phyloP scores from a whole-genome alignment of 305 asterid genomes.

The Fraxinus ornus region DNA sequence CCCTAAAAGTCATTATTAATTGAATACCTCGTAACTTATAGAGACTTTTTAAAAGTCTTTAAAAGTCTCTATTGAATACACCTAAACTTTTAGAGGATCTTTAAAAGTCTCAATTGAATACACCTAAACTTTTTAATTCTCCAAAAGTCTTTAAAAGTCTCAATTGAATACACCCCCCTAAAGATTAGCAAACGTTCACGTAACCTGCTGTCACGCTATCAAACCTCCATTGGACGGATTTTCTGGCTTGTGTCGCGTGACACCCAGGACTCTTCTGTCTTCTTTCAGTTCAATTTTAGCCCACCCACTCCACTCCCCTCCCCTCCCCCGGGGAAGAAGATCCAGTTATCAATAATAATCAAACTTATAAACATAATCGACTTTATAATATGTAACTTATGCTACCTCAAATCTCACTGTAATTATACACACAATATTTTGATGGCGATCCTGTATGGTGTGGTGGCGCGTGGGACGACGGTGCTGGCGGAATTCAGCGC shows the following conservation, averaged over 20 bases:
- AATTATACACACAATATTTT: not conserved
- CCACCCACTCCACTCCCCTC: not conserved
- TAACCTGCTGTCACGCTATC: not conserved
- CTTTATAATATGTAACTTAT: not conserved
- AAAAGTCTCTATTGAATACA: too few species aligned
- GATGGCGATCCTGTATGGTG: slow-evolving; percentile 88
- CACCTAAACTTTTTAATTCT: too few species aligned
- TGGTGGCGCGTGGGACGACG: slow-evolving; percentile 90
- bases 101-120: too few species aligned
- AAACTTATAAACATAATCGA: not conserved
- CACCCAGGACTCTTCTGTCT: not conserved
- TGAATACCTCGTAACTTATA: too few species aligned
- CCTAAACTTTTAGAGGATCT: too few species aligned
- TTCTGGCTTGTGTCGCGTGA: not conserved
- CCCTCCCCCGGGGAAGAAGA: not conserved
- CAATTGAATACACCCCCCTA: too few species aligned
- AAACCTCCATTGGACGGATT: not conserved
- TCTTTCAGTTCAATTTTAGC: not conserved
- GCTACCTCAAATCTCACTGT: not conserved
- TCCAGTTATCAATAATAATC: not conserved
- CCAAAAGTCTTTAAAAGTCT: too few species aligned
- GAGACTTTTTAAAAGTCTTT: too few species aligned
- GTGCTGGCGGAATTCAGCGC: slow-evolving; percentile 97
- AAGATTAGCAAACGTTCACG: not conserved
- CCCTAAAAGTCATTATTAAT: too few species aligned